These are phyloP conservation scores for Astrothelium macrocarpum DNA, from an alignment of 495 filamentous ascomycete genomes.

Conservation along the genomic window DNA sequence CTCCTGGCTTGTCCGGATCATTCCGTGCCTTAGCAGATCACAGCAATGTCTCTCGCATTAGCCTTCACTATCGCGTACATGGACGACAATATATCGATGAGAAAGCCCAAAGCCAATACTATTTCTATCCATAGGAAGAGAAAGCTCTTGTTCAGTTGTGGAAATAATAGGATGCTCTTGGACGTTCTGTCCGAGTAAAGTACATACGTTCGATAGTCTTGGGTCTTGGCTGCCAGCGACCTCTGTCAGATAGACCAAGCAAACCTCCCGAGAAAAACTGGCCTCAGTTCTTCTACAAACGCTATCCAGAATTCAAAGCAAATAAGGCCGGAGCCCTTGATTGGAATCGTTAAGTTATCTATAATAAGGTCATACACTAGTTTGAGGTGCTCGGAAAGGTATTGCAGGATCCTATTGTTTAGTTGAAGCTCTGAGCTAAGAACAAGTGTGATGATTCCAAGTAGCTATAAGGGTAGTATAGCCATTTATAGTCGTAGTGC, in stretches of 20 bases:
- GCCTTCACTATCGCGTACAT: conserved; percentile 13
- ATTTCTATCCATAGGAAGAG: conserved; percentile 15
- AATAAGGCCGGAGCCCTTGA: conserved; percentile 19
- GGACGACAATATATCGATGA: conserved; percentile 16
- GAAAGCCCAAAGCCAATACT: conserved; percentile 12
- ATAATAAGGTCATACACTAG: conserved; percentile 33
- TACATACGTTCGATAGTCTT: conserved; percentile 15
- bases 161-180: conserved; percentile 3
- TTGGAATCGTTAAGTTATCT: conserved; percentile 27
- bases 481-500: no score
- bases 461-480: no score
- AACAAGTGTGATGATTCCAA: no score
- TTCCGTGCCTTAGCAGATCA: conserved; percentile 18
- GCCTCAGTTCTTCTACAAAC: conserved; percentile 19
- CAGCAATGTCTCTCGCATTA: conserved; percentile 16
- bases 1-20: conserved; percentile 12
- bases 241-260: neutral
- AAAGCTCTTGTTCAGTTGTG: conserved; percentile 11
- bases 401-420: conserved; percentile 11
- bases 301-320: conserved; percentile 22
- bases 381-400: conserved; percentile 22
- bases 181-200: conserved; percentile 14
- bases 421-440: no score
- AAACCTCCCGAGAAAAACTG: conserved; percentile 15
- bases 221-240: conserved; percentile 4